A percentile compares a stretch with the other conserved stretches of the same genome.
Evolutionary conservation across 2,329 filamentous ascomycete genomes (phyloP).

Genomic region (Diaporthe ilicicola): DNA sequence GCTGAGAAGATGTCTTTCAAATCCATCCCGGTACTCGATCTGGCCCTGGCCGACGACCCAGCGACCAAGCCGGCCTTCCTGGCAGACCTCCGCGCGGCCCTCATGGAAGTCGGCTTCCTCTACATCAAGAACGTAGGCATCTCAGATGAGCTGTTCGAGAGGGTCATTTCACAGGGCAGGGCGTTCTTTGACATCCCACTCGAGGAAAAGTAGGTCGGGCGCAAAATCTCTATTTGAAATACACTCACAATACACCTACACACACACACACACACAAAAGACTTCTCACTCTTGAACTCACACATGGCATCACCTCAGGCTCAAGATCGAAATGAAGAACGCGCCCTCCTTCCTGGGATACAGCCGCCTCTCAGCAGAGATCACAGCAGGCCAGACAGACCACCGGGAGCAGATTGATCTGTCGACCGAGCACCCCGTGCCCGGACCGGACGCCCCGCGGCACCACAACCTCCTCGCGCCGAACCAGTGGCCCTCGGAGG

Average conservation of each 20-base stretch:
- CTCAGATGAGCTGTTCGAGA: constrained; percentile 67
- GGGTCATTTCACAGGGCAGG: constrained; percentile 73
- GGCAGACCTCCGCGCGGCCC: constrained; percentile 72
- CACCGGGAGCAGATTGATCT: constrained; percentile 89
- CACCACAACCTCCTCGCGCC: constrained; percentile 82
- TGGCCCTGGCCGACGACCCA: constrained; percentile 70
- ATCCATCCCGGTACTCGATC: constrained; percentile 79
- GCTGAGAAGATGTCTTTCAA: constrained; percentile 70
- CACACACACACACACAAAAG: not conserved
- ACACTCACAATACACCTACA: not conserved
- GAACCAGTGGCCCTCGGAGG: constrained; percentile 78
- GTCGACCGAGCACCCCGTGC: constrained; percentile 78
- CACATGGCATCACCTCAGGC: constrained; percentile 45
- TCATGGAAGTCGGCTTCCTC: constrained; percentile 88
- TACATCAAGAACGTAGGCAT: constrained; percentile 86
- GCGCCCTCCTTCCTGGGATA: constrained; percentile 77
- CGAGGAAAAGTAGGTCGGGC: constrained; percentile 69
- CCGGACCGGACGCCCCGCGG: constrained; percentile 67
- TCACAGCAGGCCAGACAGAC: constrained; percentile 79
- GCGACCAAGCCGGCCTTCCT: constrained; percentile 78
- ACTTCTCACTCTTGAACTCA: not conserved
- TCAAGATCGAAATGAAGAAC: constrained; percentile 78
- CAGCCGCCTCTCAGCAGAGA: constrained; percentile 70
- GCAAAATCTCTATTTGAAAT: not conserved
- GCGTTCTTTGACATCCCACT: constrained; percentile 79